Conservation (phyloP, 2,329 filamentous ascomycete genomes). For the Nigrograna mackinnonii region DNA sequence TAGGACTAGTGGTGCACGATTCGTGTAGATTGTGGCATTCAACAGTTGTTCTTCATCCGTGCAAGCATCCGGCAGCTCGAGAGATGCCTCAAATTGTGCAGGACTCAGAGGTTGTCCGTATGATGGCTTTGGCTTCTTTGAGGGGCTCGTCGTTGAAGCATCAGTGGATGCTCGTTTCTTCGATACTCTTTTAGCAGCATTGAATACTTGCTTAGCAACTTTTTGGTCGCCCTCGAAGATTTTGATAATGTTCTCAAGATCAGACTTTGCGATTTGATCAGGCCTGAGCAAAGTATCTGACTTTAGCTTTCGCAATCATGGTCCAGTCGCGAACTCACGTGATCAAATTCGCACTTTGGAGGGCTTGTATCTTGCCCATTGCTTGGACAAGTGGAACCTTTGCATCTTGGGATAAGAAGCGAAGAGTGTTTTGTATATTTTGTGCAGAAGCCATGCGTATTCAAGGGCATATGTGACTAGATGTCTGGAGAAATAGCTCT, state of each 20-base stretch:
- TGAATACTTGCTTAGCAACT: slow-evolving; percentile 58
- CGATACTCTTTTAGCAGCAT: slow-evolving; percentile 58
- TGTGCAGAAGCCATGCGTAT: slow-evolving; percentile 40
- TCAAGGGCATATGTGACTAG: too few relatives aligned
- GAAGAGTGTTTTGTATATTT: slow-evolving; percentile 53
- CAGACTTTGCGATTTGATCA: slow-evolving; percentile 54
- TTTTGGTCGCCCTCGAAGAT: slow-evolving; percentile 56
- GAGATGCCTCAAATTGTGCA: slow-evolving; percentile 64
- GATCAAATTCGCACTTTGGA: slow-evolving; percentile 54
- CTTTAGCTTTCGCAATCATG: slow-evolving; percentile 6
- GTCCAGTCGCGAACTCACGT: slow-evolving; percentile 50
- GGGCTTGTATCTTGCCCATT: slow-evolving; percentile 58
- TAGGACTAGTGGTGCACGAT: slow-evolving; percentile 79
- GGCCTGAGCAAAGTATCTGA: slow-evolving; percentile 33
- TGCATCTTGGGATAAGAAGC: slow-evolving; percentile 62
- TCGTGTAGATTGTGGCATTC: slow-evolving; percentile 66
- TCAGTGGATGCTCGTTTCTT: slow-evolving; percentile 57
- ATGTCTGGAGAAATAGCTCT: too few relatives aligned
- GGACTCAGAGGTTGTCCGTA: slow-evolving; percentile 44
- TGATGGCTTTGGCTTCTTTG: slow-evolving; percentile 39
- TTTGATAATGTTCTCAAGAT: slow-evolving; percentile 48
- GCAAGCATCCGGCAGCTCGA: slow-evolving; percentile 60
- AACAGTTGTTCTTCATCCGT: slow-evolving; percentile 64
- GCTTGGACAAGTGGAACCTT: slow-evolving; percentile 60
- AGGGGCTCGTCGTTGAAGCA: slow-evolving; percentile 28